Evolutionary conservation across 169 alveolate species (phyloP).

Genomic region (Eimeria praecox): DNA sequence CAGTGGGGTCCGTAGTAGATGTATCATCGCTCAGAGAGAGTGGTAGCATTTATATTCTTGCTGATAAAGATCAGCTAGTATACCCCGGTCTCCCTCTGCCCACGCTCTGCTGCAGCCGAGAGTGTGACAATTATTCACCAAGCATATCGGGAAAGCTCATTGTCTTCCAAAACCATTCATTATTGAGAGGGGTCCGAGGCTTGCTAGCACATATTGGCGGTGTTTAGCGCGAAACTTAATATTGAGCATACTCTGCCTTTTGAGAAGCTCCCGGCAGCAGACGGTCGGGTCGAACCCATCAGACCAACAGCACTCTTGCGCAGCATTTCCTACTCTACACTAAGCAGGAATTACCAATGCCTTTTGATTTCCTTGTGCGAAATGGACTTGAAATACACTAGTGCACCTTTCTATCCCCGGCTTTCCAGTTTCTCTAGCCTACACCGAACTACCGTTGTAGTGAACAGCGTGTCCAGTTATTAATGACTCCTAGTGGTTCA

Average conservation of each 20-base stretch:
- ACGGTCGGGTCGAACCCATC: not conserved
- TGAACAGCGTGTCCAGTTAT: too few species aligned
- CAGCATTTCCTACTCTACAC: not conserved
- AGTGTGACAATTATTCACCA: not conserved
- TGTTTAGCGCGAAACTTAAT: too few species aligned
- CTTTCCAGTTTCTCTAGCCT: not conserved
- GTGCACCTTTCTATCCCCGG: not conserved
- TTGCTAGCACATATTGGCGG: not conserved
- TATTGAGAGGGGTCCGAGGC: not conserved
- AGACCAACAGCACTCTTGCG: not conserved
- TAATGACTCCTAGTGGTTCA: too few species aligned
- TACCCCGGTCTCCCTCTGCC: not conserved
- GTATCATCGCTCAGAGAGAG: not conserved
- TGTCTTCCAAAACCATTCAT: not conserved
- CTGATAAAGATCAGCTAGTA: not conserved
- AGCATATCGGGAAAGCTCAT: not conserved
- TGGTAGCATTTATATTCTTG: not conserved
- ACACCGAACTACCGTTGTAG: not conserved
- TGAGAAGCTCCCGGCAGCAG: not conserved
- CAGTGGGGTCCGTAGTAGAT: not conserved
- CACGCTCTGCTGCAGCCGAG: not conserved
- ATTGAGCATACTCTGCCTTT: not conserved
- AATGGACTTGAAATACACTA: not conserved
- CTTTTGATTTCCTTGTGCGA: not conserved
- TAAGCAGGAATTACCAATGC: too few species aligned